Base-by-base conservation (phyloP, 2,329 filamentous ascomycete genomes). In the Ilyonectria mors-panacis region DNA sequence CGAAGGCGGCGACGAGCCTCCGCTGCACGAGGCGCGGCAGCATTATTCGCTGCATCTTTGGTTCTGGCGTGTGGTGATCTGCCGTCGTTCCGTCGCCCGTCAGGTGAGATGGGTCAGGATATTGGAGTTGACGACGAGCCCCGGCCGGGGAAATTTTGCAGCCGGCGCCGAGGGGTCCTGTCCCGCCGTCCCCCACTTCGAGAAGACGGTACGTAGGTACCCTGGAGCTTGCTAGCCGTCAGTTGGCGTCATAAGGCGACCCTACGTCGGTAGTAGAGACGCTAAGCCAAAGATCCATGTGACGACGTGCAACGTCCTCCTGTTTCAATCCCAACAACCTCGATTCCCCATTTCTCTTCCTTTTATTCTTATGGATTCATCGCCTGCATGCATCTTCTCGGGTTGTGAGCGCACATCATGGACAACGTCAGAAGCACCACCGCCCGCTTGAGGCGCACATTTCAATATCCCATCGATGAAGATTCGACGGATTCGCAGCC, bases 361-460 rank as follows among this genome's bases (percentile, higher is more conserved):
- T 35, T 5, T 19, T 13, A 33, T 30, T 30, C 28, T 42, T 5
- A 30, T 35, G 15, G 10, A 47, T 35, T 15, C 12, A 64, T 26
- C n/a, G 17, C 6, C 12, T n/a, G 4, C 21, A 42, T 42, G n/a
- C 15, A 35, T 23, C n/a, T n/a, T 13, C 19, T 15, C 8, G 19
- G 44, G 1, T 45, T 21, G 5, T 23, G 44, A 21, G 6, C 3
- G 2, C 6, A 6, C 62, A 37, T 17, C 30, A 80, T 79, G 77
- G 66, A 75, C 2, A 67, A 71, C 47, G 53, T 71, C n/a, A 69
- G 57, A 30, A 68, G 69, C 60, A 74, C 83, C 1, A 80, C 80
- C 45, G 84, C 92, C 59, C 90, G 93, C 69, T 84, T 96, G 50
- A 91, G 94, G 75, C 92, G 88, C 75, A 92, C 93, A 9, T 96